Percentiles rank a stretch among this genome's conserved stretches.
Conservation (phyloP, 2,329 filamentous ascomycete species). For the Nemania abortiva region DNA sequence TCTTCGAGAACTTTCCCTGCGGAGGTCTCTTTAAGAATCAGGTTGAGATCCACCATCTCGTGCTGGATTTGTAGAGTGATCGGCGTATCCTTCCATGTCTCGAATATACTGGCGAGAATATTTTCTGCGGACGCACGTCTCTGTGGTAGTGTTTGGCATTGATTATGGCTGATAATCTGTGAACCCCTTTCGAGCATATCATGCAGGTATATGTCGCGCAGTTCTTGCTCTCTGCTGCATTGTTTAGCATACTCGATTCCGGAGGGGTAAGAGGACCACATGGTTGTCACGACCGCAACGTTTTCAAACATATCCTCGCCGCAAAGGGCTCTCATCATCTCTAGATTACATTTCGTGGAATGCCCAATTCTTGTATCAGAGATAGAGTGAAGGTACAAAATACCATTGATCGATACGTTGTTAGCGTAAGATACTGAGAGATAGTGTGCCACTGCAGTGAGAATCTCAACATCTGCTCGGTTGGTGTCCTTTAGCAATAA, state of each 20-base stretch:
- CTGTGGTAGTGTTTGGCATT: neutral
- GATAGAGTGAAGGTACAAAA: conserved; percentile 31
- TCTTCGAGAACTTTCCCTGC: conserved; percentile 25
- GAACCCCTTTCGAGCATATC: conserved; percentile 18
- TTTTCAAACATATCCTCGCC: conserved; percentile 26
- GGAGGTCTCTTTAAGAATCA: conserved; percentile 10
- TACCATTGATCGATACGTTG: conserved; percentile 22
- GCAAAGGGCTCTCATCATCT: conserved; percentile 31
- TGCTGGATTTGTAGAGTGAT: conserved; percentile 28
- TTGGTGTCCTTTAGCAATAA: conserved; percentile 19
- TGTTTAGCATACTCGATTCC: conserved; percentile 16
- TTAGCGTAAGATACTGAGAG: conserved; percentile 30
- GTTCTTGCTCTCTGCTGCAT: conserved; percentile 18
- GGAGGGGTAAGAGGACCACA: conserved; percentile 11
- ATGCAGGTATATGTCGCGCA: conserved; percentile 13
- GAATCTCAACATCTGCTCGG: conserved; percentile 16
- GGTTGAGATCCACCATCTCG: conserved; percentile 22
- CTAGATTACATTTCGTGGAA: conserved; percentile 20
- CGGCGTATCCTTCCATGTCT: conserved; percentile 15
- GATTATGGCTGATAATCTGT: conserved; percentile 3
- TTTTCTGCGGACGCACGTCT: conserved; percentile 10
- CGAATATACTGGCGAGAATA: neutral
- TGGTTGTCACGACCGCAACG: conserved; percentile 19
- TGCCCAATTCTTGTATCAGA: conserved; percentile 22
- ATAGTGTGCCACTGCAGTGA: conserved; percentile 28